Base-by-base conservation (phyloP, 1,284 basidiomycete genomes). In the Cryptococcus hybrid region DNA sequence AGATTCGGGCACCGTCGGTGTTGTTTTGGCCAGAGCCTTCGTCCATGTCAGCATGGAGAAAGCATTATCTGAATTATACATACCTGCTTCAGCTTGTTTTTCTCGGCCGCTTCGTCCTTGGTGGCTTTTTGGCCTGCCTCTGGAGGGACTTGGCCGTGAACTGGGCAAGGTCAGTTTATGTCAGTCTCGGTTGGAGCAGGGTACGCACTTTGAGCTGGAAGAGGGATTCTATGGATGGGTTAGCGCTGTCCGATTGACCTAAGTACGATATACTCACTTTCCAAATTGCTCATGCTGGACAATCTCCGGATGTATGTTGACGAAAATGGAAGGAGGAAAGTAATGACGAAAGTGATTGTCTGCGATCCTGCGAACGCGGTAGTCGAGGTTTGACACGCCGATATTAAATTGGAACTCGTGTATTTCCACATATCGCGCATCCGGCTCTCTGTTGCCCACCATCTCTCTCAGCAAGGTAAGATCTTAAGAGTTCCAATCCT, bases 1-100 rank as follows among this genome's bases (percentile, higher is more conserved):
- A 99, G 82, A 99, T 99, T 58, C 91, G 85, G n/a, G 96, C 96
- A 47, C 95, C 93, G 62, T 99, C 96, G 51, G 85, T 90, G 80
- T 99, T 99, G 52, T 93, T 79, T 99, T 94, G 71, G 92, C 88
- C 6, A 99, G 83, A 5, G 96, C 96, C 94, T 98, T 43, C 24
- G 36, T 30, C 34, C 13, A 24, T 24, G 40, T 55, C 48, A 52
- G 54, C 39, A 13, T 45, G 24, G 36, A n/a, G 3, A n/a, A 38
- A 12, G 7, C 13, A 34, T 45, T n/a, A 42, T 39, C 18, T 6
- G 2, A 30, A 38, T 4, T 15, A n/a, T n/a, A 68, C 79, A 54
- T 52, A 90, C 92, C 85, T 93, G 93, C 83, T 97, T 97, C 59
- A 97, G 79, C 65, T 89, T 87, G 57, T 86, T 69, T 78, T 92